A percentile compares a stretch with the other conserved stretches of the same genome.
Evolutionary conservation across 2,329 filamentous ascomycete species (phyloP).

Genomic region (Blastomyces parvus): DNA sequence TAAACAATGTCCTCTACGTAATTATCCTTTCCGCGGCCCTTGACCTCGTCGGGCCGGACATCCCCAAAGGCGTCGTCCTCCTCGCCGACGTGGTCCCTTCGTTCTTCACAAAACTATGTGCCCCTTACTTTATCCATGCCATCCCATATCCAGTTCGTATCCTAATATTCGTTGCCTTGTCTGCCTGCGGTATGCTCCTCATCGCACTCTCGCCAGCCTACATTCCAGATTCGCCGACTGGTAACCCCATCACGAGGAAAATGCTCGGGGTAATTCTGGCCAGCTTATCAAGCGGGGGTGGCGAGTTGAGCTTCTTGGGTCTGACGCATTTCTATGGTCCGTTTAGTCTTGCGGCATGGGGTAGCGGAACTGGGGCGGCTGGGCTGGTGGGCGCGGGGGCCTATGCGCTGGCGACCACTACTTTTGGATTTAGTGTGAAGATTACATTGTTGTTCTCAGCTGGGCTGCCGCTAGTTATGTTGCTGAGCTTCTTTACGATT

Average conservation of each 20-base stretch:
- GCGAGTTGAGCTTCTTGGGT: conserved; percentile 83
- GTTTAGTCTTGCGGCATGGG: conserved; percentile 81
- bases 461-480: conserved; percentile 67
- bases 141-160: conserved; percentile 73
- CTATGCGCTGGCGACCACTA: conserved; percentile 78
- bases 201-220: conserved; percentile 67
- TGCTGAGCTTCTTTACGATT: conserved; percentile 74
- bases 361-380: conserved; percentile 81
- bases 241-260: conserved; percentile 59
- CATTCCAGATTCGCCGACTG: conserved; percentile 5
- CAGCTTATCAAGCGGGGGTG: conserved; percentile 73
- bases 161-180: conserved; percentile 62
- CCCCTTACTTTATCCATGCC: conserved; percentile 86
- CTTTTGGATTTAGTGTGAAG: conserved; percentile 63
- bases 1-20: conserved; percentile 97
- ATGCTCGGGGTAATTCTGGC: conserved; percentile 76
- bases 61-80: conserved; percentile 87
- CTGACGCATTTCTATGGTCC: conserved; percentile 89
- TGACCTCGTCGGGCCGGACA: conserved; percentile 75
- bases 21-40: conserved; percentile 92
- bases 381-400: conserved; percentile 78
- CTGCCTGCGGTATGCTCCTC: conserved; percentile 77
- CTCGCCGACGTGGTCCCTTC: conserved; percentile 87
- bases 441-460: conserved; percentile 68
- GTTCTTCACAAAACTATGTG: conserved; percentile 76